These are phyloP conservation scores for Parietichytrium sp. DNA, from an alignment of 108 stramenopile genomes.

Conservation along the genomic window DNA sequence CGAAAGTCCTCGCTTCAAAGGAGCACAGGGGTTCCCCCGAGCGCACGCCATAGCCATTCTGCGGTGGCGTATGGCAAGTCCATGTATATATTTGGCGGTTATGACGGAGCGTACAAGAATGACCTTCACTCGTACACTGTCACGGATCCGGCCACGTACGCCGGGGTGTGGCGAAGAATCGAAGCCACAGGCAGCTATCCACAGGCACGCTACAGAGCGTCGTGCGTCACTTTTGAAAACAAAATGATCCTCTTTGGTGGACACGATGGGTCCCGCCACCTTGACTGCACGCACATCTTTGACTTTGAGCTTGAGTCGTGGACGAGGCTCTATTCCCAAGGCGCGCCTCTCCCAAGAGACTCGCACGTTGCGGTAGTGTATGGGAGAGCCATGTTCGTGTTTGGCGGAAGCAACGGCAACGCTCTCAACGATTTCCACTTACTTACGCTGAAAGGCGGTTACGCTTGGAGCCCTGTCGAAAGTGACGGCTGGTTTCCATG, in stretches of 20 bases:
- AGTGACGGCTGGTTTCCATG: neutral
- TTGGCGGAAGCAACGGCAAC: neutral
- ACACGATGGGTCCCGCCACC: constrained; percentile 41
- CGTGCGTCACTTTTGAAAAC: constrained; percentile 57
- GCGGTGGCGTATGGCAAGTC: constrained; percentile 78
- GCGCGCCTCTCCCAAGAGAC: neutral
- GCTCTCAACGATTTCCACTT: constrained; percentile 2
- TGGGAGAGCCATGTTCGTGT: neutral
- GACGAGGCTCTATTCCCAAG: neutral
- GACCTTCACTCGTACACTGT: constrained; percentile 76
- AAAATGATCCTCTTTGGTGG: constrained; percentile 47
- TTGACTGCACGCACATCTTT: constrained; percentile 45
- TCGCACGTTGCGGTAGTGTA: constrained; percentile 16
- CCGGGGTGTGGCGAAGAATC: constrained; percentile 51
- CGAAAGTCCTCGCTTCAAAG: too few relatives aligned
- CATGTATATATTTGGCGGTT: constrained; percentile 84
- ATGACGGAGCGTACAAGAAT: constrained; percentile 85
- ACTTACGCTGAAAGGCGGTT: neutral
- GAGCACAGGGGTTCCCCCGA: constrained; percentile 62
- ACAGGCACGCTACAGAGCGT: constrained; percentile 89
- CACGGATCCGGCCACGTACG: neutral
- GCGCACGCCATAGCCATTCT: constrained; percentile 88
- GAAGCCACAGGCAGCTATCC: constrained; percentile 76
- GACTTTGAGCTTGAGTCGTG: constrained; percentile 43
- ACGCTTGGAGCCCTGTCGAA: neutral